These are phyloP conservation scores for Anisodus acutangulus DNA, from an alignment of 257 asterid species.

Conservation along the genomic window DNA sequence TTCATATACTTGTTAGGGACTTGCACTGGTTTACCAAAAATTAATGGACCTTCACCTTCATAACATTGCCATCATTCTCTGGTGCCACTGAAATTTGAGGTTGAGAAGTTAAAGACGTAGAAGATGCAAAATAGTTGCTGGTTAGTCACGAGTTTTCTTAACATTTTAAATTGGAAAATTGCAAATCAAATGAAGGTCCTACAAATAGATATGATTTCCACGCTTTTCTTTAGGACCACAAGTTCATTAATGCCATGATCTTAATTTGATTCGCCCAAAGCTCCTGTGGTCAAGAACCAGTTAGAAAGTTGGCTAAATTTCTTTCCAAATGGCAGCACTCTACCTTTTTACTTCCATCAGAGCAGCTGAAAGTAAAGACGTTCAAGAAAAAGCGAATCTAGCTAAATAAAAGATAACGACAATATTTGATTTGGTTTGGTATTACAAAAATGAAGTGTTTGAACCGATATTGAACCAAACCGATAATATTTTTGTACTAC, in stretches of 20 bases:
- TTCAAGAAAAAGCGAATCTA: slow-evolving; percentile 48
- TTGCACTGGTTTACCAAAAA: not conserved
- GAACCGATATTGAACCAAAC: not conserved
- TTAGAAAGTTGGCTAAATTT: not conserved
- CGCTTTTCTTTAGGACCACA: slow-evolving; percentile 24
- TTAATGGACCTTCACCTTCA: slow-evolving; percentile 13
- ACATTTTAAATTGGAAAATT: not conserved
- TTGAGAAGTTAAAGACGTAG: slow-evolving; percentile 24
- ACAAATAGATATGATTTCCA: slow-evolving; percentile 17
- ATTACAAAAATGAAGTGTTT: no score
- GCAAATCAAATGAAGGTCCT: slow-evolving; percentile 29
- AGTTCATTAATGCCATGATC: slow-evolving; percentile 17
- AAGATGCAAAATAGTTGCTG: slow-evolving; percentile 12
- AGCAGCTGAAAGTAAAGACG: slow-evolving; percentile 39
- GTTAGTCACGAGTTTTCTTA: slow-evolving; percentile 21
- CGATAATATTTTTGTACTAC: not conserved
- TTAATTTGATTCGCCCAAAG: not conserved
- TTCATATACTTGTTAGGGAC: not conserved
- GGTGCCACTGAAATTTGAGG: slow-evolving; percentile 10
- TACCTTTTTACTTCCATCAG: not conserved
- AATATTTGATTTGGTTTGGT: not conserved
- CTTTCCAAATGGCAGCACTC: not conserved
- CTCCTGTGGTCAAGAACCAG: slow-evolving; percentile 15
- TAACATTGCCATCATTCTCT: not conserved
- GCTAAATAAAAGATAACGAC: not conserved